phyloP scores from a whole-genome alignment of 2,329 filamentous ascomycete genomes.

The Fonsecaea pugnacius region DNA sequence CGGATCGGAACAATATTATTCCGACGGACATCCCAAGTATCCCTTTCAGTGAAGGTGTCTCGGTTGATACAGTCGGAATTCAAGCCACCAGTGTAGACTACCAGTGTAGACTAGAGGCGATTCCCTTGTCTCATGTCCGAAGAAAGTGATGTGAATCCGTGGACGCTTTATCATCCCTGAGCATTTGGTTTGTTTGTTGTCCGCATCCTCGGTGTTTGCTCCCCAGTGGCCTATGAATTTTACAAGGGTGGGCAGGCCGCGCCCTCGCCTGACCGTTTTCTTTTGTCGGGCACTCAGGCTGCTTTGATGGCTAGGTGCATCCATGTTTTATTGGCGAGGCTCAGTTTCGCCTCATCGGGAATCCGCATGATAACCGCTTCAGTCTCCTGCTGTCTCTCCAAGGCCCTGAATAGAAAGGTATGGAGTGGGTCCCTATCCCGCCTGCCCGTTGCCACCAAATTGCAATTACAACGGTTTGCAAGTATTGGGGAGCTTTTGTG shows the following conservation, averaged over 20 bases:
- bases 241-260: background rate
- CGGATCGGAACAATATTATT: background rate
- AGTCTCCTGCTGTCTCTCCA: background rate
- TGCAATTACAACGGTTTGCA: background rate
- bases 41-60: background rate
- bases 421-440: too few relatives aligned
- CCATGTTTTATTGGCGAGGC: too few relatives aligned
- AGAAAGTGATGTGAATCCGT: background rate
- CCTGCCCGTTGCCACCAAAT: too few relatives aligned
- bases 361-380: too few relatives aligned
- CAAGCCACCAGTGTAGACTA: background rate
- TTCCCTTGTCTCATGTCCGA: background rate
- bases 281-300: background rate
- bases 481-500: constrained; percentile 2
- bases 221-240: background rate
- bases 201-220: background rate
- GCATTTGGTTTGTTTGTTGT: background rate
- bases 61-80: background rate
- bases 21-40: background rate
- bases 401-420: too few relatives aligned
- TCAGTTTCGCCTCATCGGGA: too few relatives aligned
- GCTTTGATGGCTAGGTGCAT: background rate
- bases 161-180: background rate
- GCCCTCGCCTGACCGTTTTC: background rate
- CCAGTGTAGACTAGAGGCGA: background rate